Evolutionary conservation across 345 rosid genomes (phyloP), one percentile per base, ranked within the genome.

Genomic region (Mercurialis annua): DNA sequence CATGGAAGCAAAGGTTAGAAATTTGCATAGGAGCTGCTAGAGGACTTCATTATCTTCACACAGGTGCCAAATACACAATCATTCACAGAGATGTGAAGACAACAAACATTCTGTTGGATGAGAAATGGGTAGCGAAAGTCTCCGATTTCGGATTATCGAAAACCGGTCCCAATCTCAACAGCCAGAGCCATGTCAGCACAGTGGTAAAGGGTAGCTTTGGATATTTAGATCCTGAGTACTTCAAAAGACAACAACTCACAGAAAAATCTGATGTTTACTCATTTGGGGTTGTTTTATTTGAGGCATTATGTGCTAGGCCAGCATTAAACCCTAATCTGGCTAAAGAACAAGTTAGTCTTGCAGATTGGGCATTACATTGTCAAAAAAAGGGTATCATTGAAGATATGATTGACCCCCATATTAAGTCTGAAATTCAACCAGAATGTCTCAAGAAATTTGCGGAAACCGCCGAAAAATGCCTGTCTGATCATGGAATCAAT

Each of bases 121-220:
- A 65, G 46, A 75, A 69, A 9, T 75, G 74, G 78, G 78, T 70
- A n/a, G 78, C 78, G 16, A 75, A 75, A 30, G 78, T 75, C 51
- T 75, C 71, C 6, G 64, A 74, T 61, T 75, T 75, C n/a, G 74
- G 74, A 10, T 30, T 75, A 11, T 75, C 78, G 4, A 75, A 75
- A 65, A 69, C 71, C 1, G 74, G 78, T 21, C 67, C 67, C 3
- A 58, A 46, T 34, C 71, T 53, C 14, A 59, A 74, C 63, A 56
- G 65, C 54, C 67, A 75, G 61, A 38, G 63, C 29, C 78, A 75
- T 38, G 74, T 70, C 46, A 70, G 71, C 46, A 75, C 78, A 42
- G 63, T 69, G n/a, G 78, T 75, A 44, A 75, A 75, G 10, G 78
- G 78, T 24, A 75, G 78, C 57, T 75, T 75, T 16, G 77, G 78